Evolutionary conservation across 208 protist species (phyloP).

Genomic region (Borovskyia barvae): DNA sequence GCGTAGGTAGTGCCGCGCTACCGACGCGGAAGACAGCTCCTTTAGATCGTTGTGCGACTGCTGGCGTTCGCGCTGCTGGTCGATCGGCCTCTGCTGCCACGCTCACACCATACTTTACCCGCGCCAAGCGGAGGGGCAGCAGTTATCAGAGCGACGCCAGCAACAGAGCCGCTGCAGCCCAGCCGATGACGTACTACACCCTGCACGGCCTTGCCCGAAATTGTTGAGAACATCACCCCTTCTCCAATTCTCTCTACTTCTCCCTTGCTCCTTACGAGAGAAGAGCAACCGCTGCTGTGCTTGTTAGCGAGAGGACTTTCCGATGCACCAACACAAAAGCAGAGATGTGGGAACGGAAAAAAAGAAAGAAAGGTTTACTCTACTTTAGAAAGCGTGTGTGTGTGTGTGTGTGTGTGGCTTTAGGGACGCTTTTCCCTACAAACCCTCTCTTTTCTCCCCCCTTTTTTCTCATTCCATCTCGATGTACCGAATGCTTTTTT

Average conservation of each 20-base stretch:
- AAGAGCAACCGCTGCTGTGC: too few relatives aligned
- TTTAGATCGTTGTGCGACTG: not conserved
- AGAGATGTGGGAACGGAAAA: not conserved
- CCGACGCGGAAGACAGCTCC: not conserved
- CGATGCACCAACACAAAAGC: not conserved
- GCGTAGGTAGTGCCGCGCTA: not conserved
- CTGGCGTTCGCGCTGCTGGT: not conserved
- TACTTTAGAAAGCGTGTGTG: too few relatives aligned
- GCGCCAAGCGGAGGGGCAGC: not conserved
- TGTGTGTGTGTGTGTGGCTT: too few relatives aligned
- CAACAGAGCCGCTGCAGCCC: not conserved
- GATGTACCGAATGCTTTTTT: too few relatives aligned
- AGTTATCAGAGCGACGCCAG: too few relatives aligned
- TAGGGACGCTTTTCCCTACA: not conserved
- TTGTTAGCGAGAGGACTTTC: too few relatives aligned
- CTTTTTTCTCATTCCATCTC: too few relatives aligned
- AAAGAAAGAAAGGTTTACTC: conserved; percentile 1
- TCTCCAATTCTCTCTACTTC: too few relatives aligned
- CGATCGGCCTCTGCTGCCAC: not conserved
- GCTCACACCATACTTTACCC: not conserved
- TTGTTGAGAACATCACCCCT: too few relatives aligned
- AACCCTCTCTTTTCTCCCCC: not conserved
- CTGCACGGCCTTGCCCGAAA: too few relatives aligned
- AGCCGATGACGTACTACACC: conserved; percentile 9
- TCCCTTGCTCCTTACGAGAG: too few relatives aligned